Conservation (phyloP, 805 yeast genomes). For the Jamesozyma jinghongensis region DNA sequence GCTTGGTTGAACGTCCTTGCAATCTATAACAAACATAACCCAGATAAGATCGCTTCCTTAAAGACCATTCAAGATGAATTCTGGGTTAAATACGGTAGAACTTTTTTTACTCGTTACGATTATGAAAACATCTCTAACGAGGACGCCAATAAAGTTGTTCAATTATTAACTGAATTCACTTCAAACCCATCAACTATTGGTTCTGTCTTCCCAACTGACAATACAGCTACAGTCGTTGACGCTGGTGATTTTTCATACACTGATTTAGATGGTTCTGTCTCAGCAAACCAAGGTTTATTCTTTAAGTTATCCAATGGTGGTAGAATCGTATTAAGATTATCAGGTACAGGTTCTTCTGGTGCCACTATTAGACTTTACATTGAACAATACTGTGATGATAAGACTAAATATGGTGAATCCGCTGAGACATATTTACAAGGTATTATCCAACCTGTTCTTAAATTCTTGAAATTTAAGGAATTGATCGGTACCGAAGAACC, state of each 20-base stretch:
- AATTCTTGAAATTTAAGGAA: conserved; percentile 62
- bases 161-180: conserved; percentile 37
- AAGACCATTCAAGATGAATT: conserved; percentile 72
- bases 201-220: conserved; percentile 37
- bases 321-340: conserved; percentile 79
- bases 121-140: conserved; percentile 73
- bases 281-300: conserved; percentile 78
- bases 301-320: conserved; percentile 75
- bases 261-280: conserved; percentile 88
- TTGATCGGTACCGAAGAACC: conserved; percentile 77
- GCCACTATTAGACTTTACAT: conserved; percentile 91
- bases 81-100: conserved; percentile 90
- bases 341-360: conserved; percentile 97
- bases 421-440: conserved; percentile 62
- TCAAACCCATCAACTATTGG: conserved; percentile 39
- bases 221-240: conserved; percentile 49
- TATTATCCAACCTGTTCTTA: conserved; percentile 54
- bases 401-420: conserved; percentile 36
- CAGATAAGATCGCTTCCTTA: conserved; percentile 55
- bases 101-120: conserved; percentile 95
- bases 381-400: conserved; percentile 69
- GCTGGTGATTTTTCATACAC: conserved; percentile 89
- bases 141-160: conserved; percentile 64
- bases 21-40: conserved; percentile 56
- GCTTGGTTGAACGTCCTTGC: conserved; percentile 97